phyloP scores from a whole-genome alignment of 331 rosid genomes.

The Telfairia occidentalis region DNA sequence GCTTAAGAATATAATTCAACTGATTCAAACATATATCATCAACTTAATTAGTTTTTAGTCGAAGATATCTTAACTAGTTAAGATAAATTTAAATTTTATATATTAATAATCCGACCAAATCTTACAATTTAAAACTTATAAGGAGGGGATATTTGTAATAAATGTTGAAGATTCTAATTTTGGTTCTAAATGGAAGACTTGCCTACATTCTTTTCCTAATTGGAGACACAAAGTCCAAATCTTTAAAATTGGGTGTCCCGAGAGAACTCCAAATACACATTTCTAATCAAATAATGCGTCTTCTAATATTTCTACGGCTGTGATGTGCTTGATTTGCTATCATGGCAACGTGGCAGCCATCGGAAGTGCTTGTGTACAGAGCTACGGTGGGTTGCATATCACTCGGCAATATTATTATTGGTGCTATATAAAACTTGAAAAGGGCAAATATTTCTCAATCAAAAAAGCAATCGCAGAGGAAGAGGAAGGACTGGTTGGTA shows the following conservation, averaged over 20 bases:
- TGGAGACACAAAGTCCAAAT: not conserved
- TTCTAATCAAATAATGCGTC: not conserved
- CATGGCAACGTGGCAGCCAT: not conserved
- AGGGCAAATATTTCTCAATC: not conserved
- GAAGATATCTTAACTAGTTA: no score
- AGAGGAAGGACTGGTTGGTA: slow-evolving; percentile 9
- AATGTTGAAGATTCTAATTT: not conserved
- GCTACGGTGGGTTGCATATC: not conserved
- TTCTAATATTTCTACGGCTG: not conserved
- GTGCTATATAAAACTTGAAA: not conserved
- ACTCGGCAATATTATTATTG: not conserved
- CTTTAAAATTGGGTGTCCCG: not conserved
- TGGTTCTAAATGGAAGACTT: not conserved
- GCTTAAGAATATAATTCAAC: no score
- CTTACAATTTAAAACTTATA: no score
- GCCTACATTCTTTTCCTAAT: not conserved
- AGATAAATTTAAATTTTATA: no score
- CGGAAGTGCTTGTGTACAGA: not conserved
- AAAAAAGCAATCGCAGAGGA: not conserved
- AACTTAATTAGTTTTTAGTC: no score
- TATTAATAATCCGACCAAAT: no score
- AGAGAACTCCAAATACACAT: not conserved
- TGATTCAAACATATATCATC: no score
- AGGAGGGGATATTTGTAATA: not conserved
- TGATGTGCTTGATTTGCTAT: not conserved